Evolutionary conservation across 139 green algal species (phyloP).

Genomic region (Desmodesmus armatus): DNA sequence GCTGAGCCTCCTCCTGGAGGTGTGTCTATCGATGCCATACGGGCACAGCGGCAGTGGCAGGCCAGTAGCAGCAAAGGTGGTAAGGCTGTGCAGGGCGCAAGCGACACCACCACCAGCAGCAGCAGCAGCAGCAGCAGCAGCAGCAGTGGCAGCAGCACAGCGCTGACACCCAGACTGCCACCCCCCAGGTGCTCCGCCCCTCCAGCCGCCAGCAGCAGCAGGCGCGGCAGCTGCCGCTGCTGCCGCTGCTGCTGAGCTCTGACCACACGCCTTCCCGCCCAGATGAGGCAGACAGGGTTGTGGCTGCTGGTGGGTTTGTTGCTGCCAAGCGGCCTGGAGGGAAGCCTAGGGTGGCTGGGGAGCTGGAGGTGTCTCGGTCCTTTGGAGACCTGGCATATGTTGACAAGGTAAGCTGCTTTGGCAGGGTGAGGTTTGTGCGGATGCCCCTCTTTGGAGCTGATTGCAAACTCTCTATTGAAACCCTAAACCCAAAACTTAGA

Average conservation of each 20-base stretch:
- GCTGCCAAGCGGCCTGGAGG: conserved; percentile 18
- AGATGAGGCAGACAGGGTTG: conserved; percentile 52
- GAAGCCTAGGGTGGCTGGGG: conserved; percentile 54
- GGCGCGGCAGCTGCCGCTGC: neutral
- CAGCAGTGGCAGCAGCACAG: neutral
- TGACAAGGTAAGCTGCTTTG: too few species aligned
- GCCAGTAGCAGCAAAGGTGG: neutral
- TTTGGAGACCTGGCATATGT: conserved; percentile 66
- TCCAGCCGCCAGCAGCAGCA: too few species aligned
- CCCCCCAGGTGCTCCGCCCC: neutral
- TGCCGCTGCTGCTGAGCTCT: conserved; percentile 24
- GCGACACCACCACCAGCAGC: neutral
- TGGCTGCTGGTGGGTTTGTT: conserved; percentile 43
- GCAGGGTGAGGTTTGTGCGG: neutral
- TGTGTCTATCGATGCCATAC: too few species aligned
- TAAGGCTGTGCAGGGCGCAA: neutral
- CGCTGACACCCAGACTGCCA: too few species aligned
- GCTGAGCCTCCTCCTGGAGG: too few species aligned
- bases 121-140: conserved; percentile 14
- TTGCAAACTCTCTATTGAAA: too few species aligned
- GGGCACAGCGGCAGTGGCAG: neutral
- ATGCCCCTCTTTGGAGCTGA: neutral
- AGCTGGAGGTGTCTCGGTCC: conserved; percentile 65
- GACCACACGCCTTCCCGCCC: conserved; percentile 43
- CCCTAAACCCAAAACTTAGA: too few species aligned